Conservation (phyloP, 441 rosid genomes). For the Populus hybrid region DNA sequence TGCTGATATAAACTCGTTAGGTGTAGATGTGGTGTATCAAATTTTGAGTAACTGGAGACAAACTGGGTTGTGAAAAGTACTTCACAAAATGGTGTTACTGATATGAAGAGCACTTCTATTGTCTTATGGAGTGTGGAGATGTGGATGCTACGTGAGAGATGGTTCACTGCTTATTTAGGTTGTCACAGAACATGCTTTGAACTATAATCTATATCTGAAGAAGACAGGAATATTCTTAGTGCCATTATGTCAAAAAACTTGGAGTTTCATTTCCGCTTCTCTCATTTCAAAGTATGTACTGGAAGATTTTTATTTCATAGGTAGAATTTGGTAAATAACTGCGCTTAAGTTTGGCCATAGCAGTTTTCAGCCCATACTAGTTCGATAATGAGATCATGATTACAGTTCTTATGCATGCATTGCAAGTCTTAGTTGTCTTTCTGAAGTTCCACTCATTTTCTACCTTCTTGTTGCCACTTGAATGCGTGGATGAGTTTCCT, state of each 20-base stretch:
- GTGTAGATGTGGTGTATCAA: neutral
- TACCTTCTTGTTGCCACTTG: neutral
- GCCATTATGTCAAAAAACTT: neutral
- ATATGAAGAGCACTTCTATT: neutral
- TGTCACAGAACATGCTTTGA: neutral
- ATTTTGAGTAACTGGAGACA: neutral
- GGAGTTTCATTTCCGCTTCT: neutral
- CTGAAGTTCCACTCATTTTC: neutral
- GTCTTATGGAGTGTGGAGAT: neutral
- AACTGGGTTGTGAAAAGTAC: neutral
- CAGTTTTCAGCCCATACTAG: neutral
- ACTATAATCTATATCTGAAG: neutral
- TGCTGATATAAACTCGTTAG: neutral
- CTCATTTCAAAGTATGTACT: neutral
- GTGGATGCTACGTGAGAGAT: neutral
- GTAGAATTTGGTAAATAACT: neutral
- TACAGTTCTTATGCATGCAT: neutral
- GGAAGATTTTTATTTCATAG: neutral
- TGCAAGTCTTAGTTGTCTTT: neutral
- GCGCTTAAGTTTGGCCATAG: neutral
- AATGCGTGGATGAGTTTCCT: neutral
- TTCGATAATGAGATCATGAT: neutral
- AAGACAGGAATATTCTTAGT: neutral
- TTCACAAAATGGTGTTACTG: neutral
- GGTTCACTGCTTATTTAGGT: neutral